phyloP scores from a whole-genome alignment of 805 yeast genomes.

The Starmerella davenportii region DNA sequence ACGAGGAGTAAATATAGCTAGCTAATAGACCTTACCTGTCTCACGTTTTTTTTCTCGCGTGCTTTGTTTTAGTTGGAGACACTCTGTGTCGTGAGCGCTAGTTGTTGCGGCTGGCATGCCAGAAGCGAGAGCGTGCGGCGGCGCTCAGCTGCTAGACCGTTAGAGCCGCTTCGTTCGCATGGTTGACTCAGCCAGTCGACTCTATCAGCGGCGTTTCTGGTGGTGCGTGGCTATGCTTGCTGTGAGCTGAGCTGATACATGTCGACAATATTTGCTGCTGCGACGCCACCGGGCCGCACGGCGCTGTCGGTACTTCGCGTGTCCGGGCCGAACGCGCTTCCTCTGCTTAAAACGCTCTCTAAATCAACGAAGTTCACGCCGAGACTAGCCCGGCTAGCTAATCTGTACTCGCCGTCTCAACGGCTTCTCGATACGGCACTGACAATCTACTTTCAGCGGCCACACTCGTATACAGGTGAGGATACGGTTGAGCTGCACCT shows the following conservation, averaged over 20 bases:
- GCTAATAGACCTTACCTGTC: neutral
- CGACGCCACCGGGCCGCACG: constrained; percentile 64
- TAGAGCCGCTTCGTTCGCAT: no score
- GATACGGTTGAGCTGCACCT: constrained; percentile 75
- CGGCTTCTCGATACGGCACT: constrained; percentile 59
- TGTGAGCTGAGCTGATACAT: no score
- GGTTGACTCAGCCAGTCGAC: no score
- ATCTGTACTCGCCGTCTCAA: neutral
- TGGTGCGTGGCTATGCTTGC: no score
- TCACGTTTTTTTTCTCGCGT: no score
- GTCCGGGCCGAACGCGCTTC: constrained; percentile 42
- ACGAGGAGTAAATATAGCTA: constrained; percentile 12
- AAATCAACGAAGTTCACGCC: neutral
- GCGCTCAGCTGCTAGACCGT: no score
- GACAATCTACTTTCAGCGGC: constrained; percentile 47
- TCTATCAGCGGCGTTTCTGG: no score
- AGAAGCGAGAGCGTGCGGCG: no score
- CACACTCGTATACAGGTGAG: constrained; percentile 82
- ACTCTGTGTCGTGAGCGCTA: no score
- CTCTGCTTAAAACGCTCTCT: constrained; percentile 10
- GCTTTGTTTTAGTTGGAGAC: no score
- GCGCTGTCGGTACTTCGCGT: constrained; percentile 78
- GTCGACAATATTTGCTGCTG: constrained; percentile 78
- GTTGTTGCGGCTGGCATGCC: no score
- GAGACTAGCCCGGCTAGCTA: neutral